These are phyloP conservation scores for Dillenia suffruticosa DNA, from an alignment of 164 flowering plant species.

Conservation along the genomic window DNA sequence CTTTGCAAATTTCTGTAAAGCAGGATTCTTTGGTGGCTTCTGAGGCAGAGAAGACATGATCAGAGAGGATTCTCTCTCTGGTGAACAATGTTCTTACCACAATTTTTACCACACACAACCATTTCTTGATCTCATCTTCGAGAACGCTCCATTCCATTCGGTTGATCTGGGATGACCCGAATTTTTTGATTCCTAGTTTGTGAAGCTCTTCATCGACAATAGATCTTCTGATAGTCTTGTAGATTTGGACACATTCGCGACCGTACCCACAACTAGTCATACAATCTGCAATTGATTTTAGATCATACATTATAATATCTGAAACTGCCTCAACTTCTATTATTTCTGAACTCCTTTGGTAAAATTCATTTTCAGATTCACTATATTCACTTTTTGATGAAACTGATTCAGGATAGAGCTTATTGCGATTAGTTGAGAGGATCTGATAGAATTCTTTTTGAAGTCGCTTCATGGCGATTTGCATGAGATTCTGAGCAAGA, in stretches of 20 bases:
- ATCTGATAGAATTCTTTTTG: slow-evolving; percentile 30
- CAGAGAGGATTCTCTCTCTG: slow-evolving; percentile 33
- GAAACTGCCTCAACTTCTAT: slow-evolving; percentile 16
- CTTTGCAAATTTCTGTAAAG: slow-evolving; percentile 35
- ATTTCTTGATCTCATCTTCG: slow-evolving; percentile 14
- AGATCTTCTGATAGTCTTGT: slow-evolving; percentile 23
- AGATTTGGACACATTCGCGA: slow-evolving; percentile 28
- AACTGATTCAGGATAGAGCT: slow-evolving; percentile 21
- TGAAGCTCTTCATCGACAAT: slow-evolving; percentile 24
- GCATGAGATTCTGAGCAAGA: slow-evolving; percentile 29
- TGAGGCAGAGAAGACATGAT: slow-evolving; percentile 33
- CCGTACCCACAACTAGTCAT: slow-evolving; percentile 37
- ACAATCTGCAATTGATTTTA: slow-evolving; percentile 34
- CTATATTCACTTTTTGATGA: slow-evolving; percentile 16
- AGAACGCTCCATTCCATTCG: slow-evolving; percentile 20
- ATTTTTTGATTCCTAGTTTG: slow-evolving; percentile 21
- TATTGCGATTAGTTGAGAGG: slow-evolving; percentile 14
- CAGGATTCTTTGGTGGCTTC: slow-evolving; percentile 28
- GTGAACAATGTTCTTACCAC: slow-evolving; percentile 22
- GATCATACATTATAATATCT: slow-evolving; percentile 16
- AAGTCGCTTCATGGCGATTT: slow-evolving; percentile 32
- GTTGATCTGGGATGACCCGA: slow-evolving; percentile 14
- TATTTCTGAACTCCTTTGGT: slow-evolving; percentile 6
- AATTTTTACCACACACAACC: slow-evolving; percentile 22
- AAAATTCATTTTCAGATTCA: slow-evolving; percentile 3